Conservation (phyloP, 2,329 filamentous ascomycete genomes). For the Fragosphaeria purpurea region DNA sequence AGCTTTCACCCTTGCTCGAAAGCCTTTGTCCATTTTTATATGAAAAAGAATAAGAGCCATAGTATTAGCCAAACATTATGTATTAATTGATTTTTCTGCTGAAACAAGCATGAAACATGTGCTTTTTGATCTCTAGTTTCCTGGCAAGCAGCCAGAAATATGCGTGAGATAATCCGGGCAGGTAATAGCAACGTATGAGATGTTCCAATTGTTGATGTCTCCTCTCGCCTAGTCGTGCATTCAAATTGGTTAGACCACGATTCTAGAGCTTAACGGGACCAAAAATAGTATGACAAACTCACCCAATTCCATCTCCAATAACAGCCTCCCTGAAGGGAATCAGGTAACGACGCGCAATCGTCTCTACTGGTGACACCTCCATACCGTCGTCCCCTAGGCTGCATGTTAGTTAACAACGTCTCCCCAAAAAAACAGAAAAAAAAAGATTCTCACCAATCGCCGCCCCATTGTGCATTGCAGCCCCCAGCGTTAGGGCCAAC, state of each 20-base stretch:
- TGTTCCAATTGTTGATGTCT: constrained; percentile 3
- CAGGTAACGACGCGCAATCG: constrained; percentile 8
- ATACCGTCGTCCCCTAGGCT: constrained; percentile 7
- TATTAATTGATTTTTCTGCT: too few relatives aligned
- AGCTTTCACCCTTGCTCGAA: too few relatives aligned
- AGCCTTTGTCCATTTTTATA: too few relatives aligned
- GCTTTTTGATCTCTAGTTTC: not conserved
- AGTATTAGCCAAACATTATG: too few relatives aligned
- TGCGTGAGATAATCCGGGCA: constrained; percentile 6
- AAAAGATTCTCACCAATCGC: constrained; percentile 2
- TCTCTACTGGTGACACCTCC: constrained; percentile 6
- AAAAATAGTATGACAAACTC: not conserved
- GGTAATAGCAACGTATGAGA: constrained; percentile 7
- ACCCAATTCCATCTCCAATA: constrained; percentile 9
- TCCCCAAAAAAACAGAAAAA: too few relatives aligned
- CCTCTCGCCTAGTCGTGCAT: constrained; percentile 4
- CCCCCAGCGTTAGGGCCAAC: constrained; percentile 7
- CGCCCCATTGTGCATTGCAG: constrained; percentile 8
- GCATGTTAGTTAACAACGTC: too few relatives aligned
- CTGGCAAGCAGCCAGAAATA: constrained; percentile 6
- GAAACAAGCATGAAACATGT: too few relatives aligned
- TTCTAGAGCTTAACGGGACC: too few relatives aligned
- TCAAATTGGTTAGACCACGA: not conserved
- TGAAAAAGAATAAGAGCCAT: too few relatives aligned
- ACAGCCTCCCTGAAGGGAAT: constrained; percentile 6